Evolutionary conservation across 1,284 basidiomycete genomes (phyloP), one percentile per base, ranked within the genome.

Genomic region (Ustilago tritici): DNA sequence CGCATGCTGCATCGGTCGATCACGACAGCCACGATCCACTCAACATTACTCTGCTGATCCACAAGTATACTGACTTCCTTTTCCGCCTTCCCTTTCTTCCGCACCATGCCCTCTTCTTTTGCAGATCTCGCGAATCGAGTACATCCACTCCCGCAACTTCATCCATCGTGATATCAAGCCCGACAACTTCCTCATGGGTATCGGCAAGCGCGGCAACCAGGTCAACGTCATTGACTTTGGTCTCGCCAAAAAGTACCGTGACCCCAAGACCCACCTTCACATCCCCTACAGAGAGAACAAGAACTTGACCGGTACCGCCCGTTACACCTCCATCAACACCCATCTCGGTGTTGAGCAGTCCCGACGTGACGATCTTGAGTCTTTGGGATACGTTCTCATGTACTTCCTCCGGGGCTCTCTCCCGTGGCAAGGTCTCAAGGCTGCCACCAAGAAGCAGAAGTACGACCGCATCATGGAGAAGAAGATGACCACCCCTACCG

Each of bases 261-360:
- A 99, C 89, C 95, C 96, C 50, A 98, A 98, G 91, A 99, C 97
- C 63, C 96, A 99, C 87, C 90, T 98, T 52, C 97, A 99, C 88
- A 99, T 99, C 81, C 96, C 96, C 4, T 99, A 99, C 90, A 91
- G 96, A 84, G 97, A 99, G 91, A 98, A 99, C 91, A 98, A 99
- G 93, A 99, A 98, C 87, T 88, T 99, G 82, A 99, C 96, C 1
- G 97, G 97, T 77, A 99, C 97, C 31, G 97, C 96, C 74, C 93
- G 96, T 65, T 99, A 99, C 90, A 99, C 96, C 1, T 98, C 95
- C 34, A 98, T 99, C 90, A 99, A 99, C 89, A 99, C 96, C 54
- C 97, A 99, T 87, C 88, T 98, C 85, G 97, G 96, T 84, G 95
- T 98, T 64, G 84, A 86, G 69, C 84, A 86, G 76, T 85, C 84